Evolutionary conservation across 2,329 filamentous ascomycete genomes (phyloP).

Genomic region (Alternaria sp.): DNA sequence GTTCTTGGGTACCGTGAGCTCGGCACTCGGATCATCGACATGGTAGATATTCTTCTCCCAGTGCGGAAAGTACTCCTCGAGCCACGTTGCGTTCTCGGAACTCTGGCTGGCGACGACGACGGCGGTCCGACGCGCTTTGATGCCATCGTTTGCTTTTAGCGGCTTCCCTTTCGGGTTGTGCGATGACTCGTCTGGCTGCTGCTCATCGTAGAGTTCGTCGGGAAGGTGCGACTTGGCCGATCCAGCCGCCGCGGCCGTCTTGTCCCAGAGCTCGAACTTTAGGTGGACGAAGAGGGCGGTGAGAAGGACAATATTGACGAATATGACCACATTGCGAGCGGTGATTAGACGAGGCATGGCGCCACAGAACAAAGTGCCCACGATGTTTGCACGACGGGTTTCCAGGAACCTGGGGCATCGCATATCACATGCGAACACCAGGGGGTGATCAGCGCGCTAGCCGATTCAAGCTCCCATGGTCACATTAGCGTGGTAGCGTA

Average conservation of each 20-base stretch:
- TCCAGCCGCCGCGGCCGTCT: conserved; percentile 11
- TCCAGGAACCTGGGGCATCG: conserved; percentile 3
- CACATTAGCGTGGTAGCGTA: not conserved
- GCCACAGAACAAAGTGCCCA: conserved; percentile 2
- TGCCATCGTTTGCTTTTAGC: conserved; percentile 18
- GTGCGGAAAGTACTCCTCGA: conserved; percentile 44
- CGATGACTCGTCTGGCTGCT: conserved; percentile 8
- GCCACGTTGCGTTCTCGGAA: conserved; percentile 51
- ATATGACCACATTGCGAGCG: conserved; percentile 32
- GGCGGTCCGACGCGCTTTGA: conserved; percentile 32
- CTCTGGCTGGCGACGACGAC: conserved; percentile 49
- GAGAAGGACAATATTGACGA: conserved; percentile 31
- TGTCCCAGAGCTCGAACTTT: conserved; percentile 36
- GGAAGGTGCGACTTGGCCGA: conserved; percentile 17
- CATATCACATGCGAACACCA: not conserved
- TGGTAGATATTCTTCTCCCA: conserved; percentile 53
- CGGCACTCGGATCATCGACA: conserved; percentile 49
- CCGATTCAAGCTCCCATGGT: not conserved
- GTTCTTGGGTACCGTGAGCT: conserved; percentile 53
- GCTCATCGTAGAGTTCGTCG: conserved; percentile 22
- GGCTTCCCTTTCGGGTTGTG: conserved; percentile 12
- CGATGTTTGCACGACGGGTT: conserved; percentile 4
- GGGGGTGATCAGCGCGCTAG: conserved; percentile 11
- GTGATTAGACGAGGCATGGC: conserved; percentile 40
- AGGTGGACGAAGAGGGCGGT: conserved; percentile 38